Base-by-base conservation (phyloP, 2,329 filamentous ascomycete genomes). In the Dactylellina leptospora region DNA sequence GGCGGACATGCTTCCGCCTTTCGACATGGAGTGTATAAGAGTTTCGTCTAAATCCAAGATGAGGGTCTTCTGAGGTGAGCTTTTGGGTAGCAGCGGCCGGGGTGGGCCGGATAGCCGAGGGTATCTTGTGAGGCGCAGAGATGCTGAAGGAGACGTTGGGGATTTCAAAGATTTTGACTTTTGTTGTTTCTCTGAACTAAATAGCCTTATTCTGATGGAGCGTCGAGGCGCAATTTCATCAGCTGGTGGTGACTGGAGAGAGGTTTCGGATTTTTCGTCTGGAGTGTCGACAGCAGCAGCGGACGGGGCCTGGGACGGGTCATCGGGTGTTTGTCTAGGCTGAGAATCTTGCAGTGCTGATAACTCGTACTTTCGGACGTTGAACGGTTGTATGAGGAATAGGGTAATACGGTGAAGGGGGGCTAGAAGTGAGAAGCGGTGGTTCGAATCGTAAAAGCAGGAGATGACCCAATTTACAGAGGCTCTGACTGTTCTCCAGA, bases 21-120 rank as follows among this genome's bases (percentile, higher is more conserved):
- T 97, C 72, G 93, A 93, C 85, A 97, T 92, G 80, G 92, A 97
- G 83, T 99, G 95, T 76, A 99, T 99, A 75, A 99, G 82, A 0
- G 95, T 99, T 81, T 99, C 95, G 80, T 99, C 95, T 16, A 99
- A 86, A 79, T 99, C 95, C 56, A 99, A 84, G 74, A 99, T 93
- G 70, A 99, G 82, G 0, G 95, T 99, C 83, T 99, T 99, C 78
- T 93, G 97, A 18, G 93, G 92, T 77, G 96, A 91, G 60, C 93
- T 89, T 73, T 89, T 87, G 25, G 95, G 95, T 61, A 99, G 90
- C 54, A 99, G 83, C 2, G 95, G 95, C 72, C 93, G 87, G 47
- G 95, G 95, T 50, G 95, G 93, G 38, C 90, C 89, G 18, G 93
- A 93, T 23, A 90, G 90, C 78, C 92, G 91, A 56, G 95, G 93